A percentile compares a stretch with the other conserved stretches of the same genome.
These are phyloP conservation scores for Ophiostoma ulmi DNA, from an alignment of 2,329 filamentous ascomycete species.

Conservation along the genomic window DNA sequence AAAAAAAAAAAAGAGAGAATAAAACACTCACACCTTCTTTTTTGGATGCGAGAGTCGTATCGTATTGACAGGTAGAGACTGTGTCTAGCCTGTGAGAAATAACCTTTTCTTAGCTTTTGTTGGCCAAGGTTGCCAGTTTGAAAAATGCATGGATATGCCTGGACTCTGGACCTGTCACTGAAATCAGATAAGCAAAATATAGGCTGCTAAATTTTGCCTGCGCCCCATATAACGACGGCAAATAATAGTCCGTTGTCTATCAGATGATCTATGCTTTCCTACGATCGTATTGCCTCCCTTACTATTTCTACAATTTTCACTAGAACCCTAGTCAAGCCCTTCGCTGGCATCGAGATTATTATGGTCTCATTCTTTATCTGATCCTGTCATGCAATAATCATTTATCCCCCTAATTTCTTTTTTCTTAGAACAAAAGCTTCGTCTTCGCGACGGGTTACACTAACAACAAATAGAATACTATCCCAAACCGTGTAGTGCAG, in stretches of 20 bases:
- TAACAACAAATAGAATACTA: neutral
- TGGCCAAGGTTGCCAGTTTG: neutral
- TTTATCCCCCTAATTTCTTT: neutral
- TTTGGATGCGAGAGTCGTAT: neutral
- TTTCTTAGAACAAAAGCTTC: neutral
- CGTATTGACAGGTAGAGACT: neutral
- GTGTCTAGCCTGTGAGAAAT: neutral
- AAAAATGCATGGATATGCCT: neutral
- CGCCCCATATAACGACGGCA: neutral
- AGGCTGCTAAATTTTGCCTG: neutral
- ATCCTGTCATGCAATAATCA: neutral
- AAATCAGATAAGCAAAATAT: neutral
- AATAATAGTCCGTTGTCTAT: neutral
- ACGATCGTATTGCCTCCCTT: neutral
- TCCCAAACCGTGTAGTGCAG: neutral
- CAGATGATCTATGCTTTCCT: neutral
- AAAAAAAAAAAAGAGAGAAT: neutral
- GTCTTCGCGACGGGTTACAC: neutral
- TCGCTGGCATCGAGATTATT: neutral
- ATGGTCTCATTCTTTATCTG: neutral
- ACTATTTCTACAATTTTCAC: no score
- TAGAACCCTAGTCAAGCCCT: no score
- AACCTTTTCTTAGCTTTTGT: neutral
- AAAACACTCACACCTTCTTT: conserved; percentile 3
- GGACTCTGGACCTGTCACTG: neutral